Conservation (phyloP, 106 monocot genomes). For the Posidonia australis region DNA sequence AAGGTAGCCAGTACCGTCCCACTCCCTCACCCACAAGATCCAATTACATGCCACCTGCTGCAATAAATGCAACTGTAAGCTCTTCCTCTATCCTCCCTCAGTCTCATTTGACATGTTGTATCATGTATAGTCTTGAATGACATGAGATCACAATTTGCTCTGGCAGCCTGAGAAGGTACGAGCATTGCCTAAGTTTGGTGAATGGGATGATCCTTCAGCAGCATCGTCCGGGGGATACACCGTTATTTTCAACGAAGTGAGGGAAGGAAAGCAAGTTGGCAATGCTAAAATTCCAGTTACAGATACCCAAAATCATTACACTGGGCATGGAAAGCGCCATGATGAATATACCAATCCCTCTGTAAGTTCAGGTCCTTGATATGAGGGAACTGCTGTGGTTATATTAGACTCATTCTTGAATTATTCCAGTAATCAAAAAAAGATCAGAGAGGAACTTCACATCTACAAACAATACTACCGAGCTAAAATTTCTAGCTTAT, state of each 20-base stretch:
- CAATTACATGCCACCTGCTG: background rate
- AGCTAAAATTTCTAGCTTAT: too few relatives aligned
- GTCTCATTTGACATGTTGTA: background rate
- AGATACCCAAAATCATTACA: background rate
- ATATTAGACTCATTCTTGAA: background rate
- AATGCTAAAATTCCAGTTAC: background rate
- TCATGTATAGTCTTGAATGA: background rate
- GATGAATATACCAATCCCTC: background rate
- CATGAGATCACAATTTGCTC: background rate
- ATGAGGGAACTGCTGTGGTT: background rate
- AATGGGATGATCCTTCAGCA: conserved; percentile 1
- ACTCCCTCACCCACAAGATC: conserved; percentile 1
- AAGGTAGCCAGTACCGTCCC: background rate
- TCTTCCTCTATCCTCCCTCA: background rate
- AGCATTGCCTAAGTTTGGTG: conserved; percentile 4
- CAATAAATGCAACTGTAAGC: background rate
- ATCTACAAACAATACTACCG: too few relatives aligned
- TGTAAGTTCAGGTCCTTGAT: background rate
- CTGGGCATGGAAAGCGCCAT: background rate
- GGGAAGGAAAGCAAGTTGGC: background rate
- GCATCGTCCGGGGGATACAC: background rate
- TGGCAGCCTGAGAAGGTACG: background rate
- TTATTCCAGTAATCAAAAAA: background rate
- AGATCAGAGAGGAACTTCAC: background rate
- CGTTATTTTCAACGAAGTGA: background rate